Base-by-base conservation (phyloP, 805 yeast genomes). In the Scheffersomyces stipitis region DNA sequence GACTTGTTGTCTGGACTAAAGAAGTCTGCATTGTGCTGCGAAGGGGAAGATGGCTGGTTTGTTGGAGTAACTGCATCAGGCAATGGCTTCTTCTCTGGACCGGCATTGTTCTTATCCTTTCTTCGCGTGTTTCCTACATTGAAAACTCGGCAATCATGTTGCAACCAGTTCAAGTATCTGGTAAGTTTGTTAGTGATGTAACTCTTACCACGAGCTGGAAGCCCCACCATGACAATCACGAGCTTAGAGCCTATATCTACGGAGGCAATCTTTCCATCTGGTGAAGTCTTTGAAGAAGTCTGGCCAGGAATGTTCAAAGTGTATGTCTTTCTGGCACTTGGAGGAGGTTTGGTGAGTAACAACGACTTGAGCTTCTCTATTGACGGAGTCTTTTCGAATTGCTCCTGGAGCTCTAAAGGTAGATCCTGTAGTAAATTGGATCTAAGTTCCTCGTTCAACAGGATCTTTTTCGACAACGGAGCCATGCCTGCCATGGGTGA, bases 61-160 rank as follows among this genome's bases (percentile, higher is more conserved):
- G 45, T 54, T 0, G 73, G 73, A 2, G 72, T 66, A 39, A 58
- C 54, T 12, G 54, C 57, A 40, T 69, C 74, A 2, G 75, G 73
- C 31, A 69, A 51, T 2, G 95, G 95, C 5, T 73, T 71, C 18
- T 62, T 68, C 18, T 86, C 84, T 1, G 93, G 93, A 0, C 93
- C 93, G 7, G 75, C 71, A 39, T 73, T 69, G 23, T 70, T 67
- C 9, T 78, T 75, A 31, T 85, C 89, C 45, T 80, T 78, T 52
- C 98, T 73, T 51, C 99, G 75, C 0, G 97, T 91, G 52, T 93
- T 86, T 1, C 99, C 99, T 20, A 93, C 99, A 54, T 91, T 91
- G 69, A 93, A 91, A 7, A 91, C 90, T 45, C 83, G 75, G 41
- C 95, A 82, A 48, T 86, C 88, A 51, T 90, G 95, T 62, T 90